Percentiles rank a stretch among this genome's conserved stretches.
Evolutionary conservation across 768 basidiomycete species (phyloP).

Genomic region (Mycena sanguinolenta): DNA sequence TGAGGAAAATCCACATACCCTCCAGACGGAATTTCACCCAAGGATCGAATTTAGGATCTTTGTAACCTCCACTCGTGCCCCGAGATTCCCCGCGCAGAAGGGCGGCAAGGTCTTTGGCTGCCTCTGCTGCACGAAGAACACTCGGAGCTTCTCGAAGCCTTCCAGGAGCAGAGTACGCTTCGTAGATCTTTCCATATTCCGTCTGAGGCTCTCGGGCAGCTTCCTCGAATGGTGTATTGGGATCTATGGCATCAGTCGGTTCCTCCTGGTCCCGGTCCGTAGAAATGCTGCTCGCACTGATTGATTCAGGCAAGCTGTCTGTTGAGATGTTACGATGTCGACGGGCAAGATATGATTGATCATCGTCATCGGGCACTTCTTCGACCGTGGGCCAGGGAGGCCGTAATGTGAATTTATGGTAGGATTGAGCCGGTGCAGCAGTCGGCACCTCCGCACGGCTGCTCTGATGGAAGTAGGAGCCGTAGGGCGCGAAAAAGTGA

Average conservation of each 20-base stretch:
- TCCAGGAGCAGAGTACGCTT: not conserved
- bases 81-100: too few species aligned
- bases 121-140: not conserved
- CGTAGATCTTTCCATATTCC: not conserved
- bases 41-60: not conserved
- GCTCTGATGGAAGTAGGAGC: too few species aligned
- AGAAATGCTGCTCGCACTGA: too few species aligned
- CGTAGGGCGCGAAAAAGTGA: too few species aligned
- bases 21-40: not conserved
- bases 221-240: too few species aligned
- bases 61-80: not conserved
- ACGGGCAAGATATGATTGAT: not conserved
- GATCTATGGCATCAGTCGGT: too few species aligned
- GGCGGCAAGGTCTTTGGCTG: not conserved
- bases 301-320: slow-evolving; percentile 1
- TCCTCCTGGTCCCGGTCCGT: too few species aligned
- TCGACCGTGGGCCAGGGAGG: not conserved
- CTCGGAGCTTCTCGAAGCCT: slow-evolving; percentile 1
- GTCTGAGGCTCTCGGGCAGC: too few species aligned
- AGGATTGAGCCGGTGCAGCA: not conserved
- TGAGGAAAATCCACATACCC: not conserved
- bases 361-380: not conserved
- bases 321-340: not conserved
- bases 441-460: not conserved
- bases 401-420: not conserved